A percentile compares a stretch with the other conserved stretches of the same genome.
Conservation (phyloP, 2,329 filamentous ascomycete species). For the Catunica adiposa region DNA sequence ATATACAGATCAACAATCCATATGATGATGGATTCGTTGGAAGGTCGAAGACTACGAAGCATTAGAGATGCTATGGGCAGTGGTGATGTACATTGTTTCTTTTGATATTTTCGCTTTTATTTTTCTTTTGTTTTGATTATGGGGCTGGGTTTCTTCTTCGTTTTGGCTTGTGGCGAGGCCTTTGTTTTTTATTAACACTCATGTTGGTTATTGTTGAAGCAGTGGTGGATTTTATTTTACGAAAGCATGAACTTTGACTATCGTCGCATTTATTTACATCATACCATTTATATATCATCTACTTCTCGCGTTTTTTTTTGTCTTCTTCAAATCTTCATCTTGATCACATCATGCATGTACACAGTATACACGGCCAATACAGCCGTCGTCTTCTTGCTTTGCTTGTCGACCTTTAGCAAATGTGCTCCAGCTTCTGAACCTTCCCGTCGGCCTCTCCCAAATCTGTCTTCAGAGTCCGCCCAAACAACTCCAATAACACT, state of each 20-base stretch:
- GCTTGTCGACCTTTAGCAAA: conserved; percentile 36
- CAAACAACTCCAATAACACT: conserved; percentile 75
- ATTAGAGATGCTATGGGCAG: neutral
- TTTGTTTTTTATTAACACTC: conserved; percentile 1
- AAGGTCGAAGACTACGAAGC: conserved; percentile 12
- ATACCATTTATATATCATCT: conserved; percentile 14
- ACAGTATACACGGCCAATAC: neutral
- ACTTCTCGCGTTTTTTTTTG: neutral
- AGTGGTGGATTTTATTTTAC: neutral
- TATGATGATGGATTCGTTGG: conserved; percentile 5
- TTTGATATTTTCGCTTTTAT: too few relatives aligned
- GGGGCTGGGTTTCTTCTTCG: too few relatives aligned
- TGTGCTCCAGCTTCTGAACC: conserved; percentile 49
- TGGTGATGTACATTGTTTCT: neutral
- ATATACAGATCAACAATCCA: conserved; percentile 2
- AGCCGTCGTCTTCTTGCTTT: neutral
- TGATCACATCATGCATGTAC: neutral
- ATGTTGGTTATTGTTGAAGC: neutral
- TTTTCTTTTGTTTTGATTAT: neutral
- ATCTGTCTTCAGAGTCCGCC: conserved; percentile 59
- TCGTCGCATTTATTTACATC: conserved; percentile 13
- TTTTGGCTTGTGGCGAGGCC: neutral
- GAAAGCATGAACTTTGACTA: conserved; percentile 7
- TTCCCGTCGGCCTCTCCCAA: conserved; percentile 51
- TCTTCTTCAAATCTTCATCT: neutral